Evolutionary conservation across 805 yeast genomes (phyloP).

Genomic region (Wickerhamomyces subpelliculosus): DNA sequence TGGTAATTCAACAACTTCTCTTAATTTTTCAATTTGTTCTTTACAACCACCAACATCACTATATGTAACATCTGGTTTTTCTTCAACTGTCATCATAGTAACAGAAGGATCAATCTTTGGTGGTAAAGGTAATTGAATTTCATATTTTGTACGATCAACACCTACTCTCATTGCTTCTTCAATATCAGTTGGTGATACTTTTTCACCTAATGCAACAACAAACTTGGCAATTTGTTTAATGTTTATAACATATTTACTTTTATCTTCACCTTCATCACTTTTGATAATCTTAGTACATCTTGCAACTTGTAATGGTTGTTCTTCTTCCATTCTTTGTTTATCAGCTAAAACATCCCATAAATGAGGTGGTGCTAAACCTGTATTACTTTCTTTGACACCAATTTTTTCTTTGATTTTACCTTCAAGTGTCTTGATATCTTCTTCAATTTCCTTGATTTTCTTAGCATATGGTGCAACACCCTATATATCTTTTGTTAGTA

Average conservation of each 20-base stretch:
- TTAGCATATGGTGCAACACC: constrained; percentile 96
- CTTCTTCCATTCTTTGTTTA: constrained; percentile 85
- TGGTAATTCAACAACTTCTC: constrained; percentile 95
- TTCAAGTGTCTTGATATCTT: constrained; percentile 81
- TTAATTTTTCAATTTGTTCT: constrained; percentile 92
- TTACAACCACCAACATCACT: constrained; percentile 98
- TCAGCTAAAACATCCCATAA: constrained; percentile 98
- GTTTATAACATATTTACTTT: constrained; percentile 89
- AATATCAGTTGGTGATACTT: constrained; percentile 96
- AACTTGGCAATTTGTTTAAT: constrained; percentile 97
- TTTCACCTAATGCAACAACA: constrained; percentile 93
- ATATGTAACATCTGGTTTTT: constrained; percentile 97
- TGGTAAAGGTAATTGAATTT: constrained; percentile 94
- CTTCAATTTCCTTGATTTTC: constrained; percentile 73
- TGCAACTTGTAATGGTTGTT: constrained; percentile 96
- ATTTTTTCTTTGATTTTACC: constrained; percentile 87
- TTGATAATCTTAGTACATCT: constrained; percentile 96
- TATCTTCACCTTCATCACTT: constrained; percentile 58
- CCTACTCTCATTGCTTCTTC: constrained; percentile 99
- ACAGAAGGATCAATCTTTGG: constrained; percentile 97
- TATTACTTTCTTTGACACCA: constrained; percentile 91
- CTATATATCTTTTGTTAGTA: constrained; percentile 14
- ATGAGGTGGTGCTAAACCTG: constrained; percentile 96
- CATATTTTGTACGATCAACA: constrained; percentile 94
- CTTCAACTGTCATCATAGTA: constrained; percentile 99